phyloP scores from a whole-genome alignment of 176 grass and related monocot genomes.

The Elaeis guineensis region DNA sequence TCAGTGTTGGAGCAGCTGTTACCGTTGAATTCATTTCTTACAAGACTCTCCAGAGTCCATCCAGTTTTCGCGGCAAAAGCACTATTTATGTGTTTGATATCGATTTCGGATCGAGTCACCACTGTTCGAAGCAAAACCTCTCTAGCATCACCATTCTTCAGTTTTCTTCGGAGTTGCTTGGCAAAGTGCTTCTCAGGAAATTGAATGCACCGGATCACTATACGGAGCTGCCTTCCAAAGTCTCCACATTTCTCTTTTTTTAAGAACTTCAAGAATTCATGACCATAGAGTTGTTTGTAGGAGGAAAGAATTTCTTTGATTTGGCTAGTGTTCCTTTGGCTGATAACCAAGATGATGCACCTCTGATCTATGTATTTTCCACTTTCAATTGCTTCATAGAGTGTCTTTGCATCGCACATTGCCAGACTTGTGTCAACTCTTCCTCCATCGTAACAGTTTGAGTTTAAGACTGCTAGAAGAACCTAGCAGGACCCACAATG shows the following conservation, averaged over 20 bases:
- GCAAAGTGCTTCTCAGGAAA: conserved; percentile 31
- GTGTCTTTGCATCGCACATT: conserved; percentile 38
- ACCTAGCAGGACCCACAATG: conserved; percentile 6
- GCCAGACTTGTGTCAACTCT: conserved; percentile 26
- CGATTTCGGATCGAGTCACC: conserved; percentile 18
- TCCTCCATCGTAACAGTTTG: conserved; percentile 18
- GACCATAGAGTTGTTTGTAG: conserved; percentile 37
- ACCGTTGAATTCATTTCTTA: conserved; percentile 33
- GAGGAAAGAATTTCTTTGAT: conserved; percentile 18
- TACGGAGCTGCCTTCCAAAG: conserved; percentile 7
- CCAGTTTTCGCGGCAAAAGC: conserved; percentile 28
- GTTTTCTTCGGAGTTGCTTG: conserved; percentile 10
- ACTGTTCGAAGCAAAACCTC: conserved; percentile 18
- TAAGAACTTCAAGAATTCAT: conserved; percentile 31
- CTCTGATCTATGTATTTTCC: conserved; percentile 27
- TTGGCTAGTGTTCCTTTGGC: conserved; percentile 30
- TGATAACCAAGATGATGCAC: conserved; percentile 17
- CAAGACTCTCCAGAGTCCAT: conserved; percentile 35
- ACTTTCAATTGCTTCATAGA: conserved; percentile 38
- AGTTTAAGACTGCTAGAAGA: conserved; percentile 29
- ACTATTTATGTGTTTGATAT: conserved; percentile 27
- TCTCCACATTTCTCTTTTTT: conserved; percentile 29
- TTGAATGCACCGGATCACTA: conserved; percentile 29
- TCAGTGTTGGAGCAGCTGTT: not conserved
- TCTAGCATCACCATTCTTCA: not conserved